Conservation (phyloP, 2,329 filamentous ascomycete genomes). For the Cladosporium oxysporum region DNA sequence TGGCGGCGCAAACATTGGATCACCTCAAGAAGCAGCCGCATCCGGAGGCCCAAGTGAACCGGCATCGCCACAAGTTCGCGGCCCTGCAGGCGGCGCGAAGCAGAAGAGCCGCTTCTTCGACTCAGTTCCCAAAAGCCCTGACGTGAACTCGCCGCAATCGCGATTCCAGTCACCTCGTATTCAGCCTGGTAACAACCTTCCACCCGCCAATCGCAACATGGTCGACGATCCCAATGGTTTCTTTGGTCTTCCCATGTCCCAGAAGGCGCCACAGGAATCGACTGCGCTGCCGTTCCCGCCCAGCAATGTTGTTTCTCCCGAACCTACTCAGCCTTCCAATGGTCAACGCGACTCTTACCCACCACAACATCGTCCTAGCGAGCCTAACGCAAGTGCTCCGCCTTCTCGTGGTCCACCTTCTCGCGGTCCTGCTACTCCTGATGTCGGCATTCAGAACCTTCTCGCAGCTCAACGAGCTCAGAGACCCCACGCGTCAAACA, state of each 20-base stretch:
- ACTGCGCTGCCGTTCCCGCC: constrained; percentile 16
- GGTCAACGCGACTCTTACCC: constrained; percentile 25
- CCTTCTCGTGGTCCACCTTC: constrained; percentile 25
- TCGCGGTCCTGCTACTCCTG: constrained; percentile 34
- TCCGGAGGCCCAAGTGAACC: constrained; percentile 9
- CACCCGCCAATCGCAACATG: constrained; percentile 8
- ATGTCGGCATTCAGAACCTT: constrained; percentile 38
- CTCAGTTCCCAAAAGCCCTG: constrained; percentile 29
- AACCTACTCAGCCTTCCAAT: constrained; percentile 22
- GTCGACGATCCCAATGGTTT: constrained; percentile 23
- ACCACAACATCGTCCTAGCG: constrained; percentile 5
- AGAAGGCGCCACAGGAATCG: constrained; percentile 6
- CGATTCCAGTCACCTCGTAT: constrained; percentile 31
- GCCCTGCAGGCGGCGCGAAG: constrained; percentile 34
- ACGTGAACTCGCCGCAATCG: constrained; percentile 22
- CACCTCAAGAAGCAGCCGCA: constrained; percentile 9
- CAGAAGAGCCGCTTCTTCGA: constrained; percentile 37
- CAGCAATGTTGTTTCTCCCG: constrained; percentile 19
- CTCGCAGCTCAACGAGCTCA: constrained; percentile 44
- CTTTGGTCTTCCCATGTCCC: constrained; percentile 17
- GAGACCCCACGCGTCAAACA: constrained; percentile 46
- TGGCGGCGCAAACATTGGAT: constrained; percentile 53
- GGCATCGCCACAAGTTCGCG: constrained; percentile 25
- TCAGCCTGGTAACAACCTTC: constrained; percentile 9
- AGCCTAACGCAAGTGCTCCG: constrained; percentile 13